Percentiles rank a stretch among this genome's conserved stretches.
These are phyloP conservation scores for Moricandia arvensis DNA, from an alignment of 345 rosid genomes.

Conservation along the genomic window DNA sequence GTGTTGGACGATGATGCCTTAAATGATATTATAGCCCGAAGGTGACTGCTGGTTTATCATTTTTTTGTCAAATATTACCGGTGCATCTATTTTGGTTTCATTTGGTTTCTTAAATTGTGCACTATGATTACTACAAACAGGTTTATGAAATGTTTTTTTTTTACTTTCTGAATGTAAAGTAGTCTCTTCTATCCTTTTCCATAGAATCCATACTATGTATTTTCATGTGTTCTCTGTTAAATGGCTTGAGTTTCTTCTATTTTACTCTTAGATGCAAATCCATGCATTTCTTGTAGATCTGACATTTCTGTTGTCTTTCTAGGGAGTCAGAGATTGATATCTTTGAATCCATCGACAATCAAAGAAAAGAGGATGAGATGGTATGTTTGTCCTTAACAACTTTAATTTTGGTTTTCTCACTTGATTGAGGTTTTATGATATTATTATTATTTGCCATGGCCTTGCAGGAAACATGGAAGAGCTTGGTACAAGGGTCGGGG, in stretches of 20 bases:
- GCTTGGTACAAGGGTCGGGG: slow-evolving; percentile 50
- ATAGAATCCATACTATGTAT: background rate
- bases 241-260: background rate
- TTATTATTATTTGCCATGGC: slow-evolving; percentile 15
- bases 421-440: background rate
- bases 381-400: slow-evolving; percentile 40
- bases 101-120: slow-evolving; percentile 6
- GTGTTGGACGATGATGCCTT: slow-evolving; percentile 83
- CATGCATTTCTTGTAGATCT: background rate
- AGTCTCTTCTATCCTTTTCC: slow-evolving; percentile 3
- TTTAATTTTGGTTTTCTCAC: background rate
- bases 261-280: slow-evolving; percentile 4
- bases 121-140: background rate
- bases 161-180: background rate
- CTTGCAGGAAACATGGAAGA: slow-evolving; percentile 74
- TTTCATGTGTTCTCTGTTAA: background rate
- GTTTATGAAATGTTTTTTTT: background rate
- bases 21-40: slow-evolving; percentile 85
- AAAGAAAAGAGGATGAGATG: slow-evolving; percentile 69
- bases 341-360: slow-evolving; percentile 78
- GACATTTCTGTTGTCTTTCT: slow-evolving; percentile 30
- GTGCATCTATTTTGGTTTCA: background rate
- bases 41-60: slow-evolving; percentile 42
- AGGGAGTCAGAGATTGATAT: slow-evolving; percentile 90
- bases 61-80: background rate